phyloP scores from a whole-genome alignment of 495 filamentous ascomycete genomes.

The Tuber magnatum region DNA sequence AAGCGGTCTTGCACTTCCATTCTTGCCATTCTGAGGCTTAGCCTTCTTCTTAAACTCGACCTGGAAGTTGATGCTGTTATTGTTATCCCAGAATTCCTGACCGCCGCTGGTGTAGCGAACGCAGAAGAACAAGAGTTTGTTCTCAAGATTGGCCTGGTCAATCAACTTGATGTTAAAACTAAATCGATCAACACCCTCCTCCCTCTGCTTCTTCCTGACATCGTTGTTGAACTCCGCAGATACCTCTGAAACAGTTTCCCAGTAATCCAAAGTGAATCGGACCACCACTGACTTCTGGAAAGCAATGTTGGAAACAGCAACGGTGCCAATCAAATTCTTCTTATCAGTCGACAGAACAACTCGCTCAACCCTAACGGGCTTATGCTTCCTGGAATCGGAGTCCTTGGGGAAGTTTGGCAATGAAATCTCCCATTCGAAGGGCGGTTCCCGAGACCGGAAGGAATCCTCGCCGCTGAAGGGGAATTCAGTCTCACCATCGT shows the following conservation, averaged over 20 bases:
- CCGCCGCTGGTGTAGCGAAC: slow-evolving; percentile 80
- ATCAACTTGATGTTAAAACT: slow-evolving; percentile 88
- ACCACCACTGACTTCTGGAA: slow-evolving; percentile 84
- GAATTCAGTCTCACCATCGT: slow-evolving; percentile 76
- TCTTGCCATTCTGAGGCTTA: slow-evolving; percentile 52
- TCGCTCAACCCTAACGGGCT: slow-evolving; percentile 68
- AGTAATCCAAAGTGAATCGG: slow-evolving; percentile 92
- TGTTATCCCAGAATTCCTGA: slow-evolving; percentile 94
- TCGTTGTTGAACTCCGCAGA: slow-evolving; percentile 78
- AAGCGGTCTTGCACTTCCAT: slow-evolving; percentile 46
- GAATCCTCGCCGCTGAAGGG: slow-evolving; percentile 65
- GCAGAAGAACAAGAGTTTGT: slow-evolving; percentile 85
- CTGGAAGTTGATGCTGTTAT: slow-evolving; percentile 75
- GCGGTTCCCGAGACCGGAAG: slow-evolving; percentile 43
- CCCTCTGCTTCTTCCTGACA: slow-evolving; percentile 57
- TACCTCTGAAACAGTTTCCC: slow-evolving; percentile 96
- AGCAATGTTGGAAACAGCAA: slow-evolving; percentile 78
- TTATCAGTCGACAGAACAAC: slow-evolving; percentile 82
- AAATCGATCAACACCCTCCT: slow-evolving; percentile 76
- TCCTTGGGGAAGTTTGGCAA: slow-evolving; percentile 75
- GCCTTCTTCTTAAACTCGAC: slow-evolving; percentile 79
- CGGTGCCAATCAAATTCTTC: slow-evolving; percentile 70
- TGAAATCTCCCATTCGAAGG: slow-evolving; percentile 80
- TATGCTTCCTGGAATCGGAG: slow-evolving; percentile 53
- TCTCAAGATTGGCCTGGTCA: slow-evolving; percentile 81